A percentile compares a stretch with the other conserved stretches of the same genome.
phyloP scores from a whole-genome alignment of 805 yeast species.

The Priceomyces melissophilus region DNA sequence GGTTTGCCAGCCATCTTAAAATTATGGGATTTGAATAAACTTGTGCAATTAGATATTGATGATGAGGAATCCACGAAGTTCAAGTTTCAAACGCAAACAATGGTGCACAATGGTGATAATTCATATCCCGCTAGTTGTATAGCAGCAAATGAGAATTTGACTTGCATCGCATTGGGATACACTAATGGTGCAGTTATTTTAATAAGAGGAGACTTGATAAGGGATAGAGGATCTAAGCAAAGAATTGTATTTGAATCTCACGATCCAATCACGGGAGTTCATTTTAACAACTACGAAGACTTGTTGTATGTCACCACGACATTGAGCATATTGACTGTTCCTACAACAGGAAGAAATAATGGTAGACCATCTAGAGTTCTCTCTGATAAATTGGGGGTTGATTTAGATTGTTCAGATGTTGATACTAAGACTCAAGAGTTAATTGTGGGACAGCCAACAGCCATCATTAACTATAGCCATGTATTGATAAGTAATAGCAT shows the following conservation, averaged over 20 bases:
- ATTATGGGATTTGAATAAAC: conserved; percentile 67
- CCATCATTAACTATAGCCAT: conserved; percentile 59
- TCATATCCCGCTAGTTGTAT: conserved; percentile 75
- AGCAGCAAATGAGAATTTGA: conserved; percentile 49
- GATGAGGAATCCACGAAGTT: conserved; percentile 23
- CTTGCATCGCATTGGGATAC: conserved; percentile 72
- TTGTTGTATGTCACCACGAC: conserved; percentile 71
- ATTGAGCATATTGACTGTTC: conserved; percentile 62
- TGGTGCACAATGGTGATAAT: conserved; percentile 68
- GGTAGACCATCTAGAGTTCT: conserved; percentile 54
- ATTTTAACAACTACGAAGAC: conserved; percentile 51
- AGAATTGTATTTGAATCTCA: conserved; percentile 67
- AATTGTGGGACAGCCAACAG: conserved; percentile 63
- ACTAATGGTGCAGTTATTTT: conserved; percentile 81
- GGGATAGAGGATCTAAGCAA: conserved; percentile 90
- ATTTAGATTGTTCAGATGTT: conserved; percentile 46
- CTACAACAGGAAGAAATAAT: conserved; percentile 75
- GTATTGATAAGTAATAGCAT: conserved; percentile 53
- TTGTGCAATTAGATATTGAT: conserved; percentile 25
- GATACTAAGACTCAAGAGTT: conserved; percentile 45
- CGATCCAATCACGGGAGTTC: conserved; percentile 80
- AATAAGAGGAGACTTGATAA: conserved; percentile 80
- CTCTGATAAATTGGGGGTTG: conserved; percentile 47
- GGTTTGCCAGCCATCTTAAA: conserved; percentile 67
- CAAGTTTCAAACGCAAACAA: conserved; percentile 58